These are phyloP conservation scores for Dillenia suffruticosa DNA, from an alignment of 164 flowering plant species.

Conservation along the genomic window DNA sequence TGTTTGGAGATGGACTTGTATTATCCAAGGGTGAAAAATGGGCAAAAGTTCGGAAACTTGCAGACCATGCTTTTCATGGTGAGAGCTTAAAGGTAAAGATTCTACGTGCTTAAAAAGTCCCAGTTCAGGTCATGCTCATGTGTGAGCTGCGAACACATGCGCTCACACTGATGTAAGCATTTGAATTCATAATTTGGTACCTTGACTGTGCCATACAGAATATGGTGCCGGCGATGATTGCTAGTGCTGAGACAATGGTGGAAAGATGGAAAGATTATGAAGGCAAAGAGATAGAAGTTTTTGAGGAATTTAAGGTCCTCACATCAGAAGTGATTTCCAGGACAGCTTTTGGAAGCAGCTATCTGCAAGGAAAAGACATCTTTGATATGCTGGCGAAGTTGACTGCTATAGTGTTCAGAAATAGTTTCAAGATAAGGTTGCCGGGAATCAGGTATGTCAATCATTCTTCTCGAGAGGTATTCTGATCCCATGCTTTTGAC, in stretches of 20 bases:
- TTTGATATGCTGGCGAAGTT: slow-evolving; percentile 7
- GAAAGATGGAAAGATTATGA: slow-evolving; percentile 7
- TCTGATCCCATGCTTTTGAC: too few relatives aligned
- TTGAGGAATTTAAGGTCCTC: slow-evolving; percentile 4
- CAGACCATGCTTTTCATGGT: too few relatives aligned
- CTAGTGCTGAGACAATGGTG: slow-evolving; percentile 1
- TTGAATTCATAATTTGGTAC: not conserved
- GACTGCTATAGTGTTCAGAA: not conserved
- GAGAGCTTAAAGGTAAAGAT: too few relatives aligned
- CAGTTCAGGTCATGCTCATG: too few relatives aligned
- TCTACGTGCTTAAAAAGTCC: too few relatives aligned
- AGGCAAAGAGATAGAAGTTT: slow-evolving; percentile 12
- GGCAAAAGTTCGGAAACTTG: too few relatives aligned
- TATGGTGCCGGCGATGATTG: slow-evolving; percentile 5
- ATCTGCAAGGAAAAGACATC: not conserved
- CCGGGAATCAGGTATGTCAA: slow-evolving; percentile 11
- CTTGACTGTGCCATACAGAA: slow-evolving; percentile 1
- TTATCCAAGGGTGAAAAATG: too few relatives aligned
- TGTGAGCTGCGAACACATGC: too few relatives aligned
- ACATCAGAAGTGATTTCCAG: slow-evolving; percentile 10
- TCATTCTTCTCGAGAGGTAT: not conserved
- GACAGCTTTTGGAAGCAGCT: slow-evolving; percentile 9
- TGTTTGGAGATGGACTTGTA: slow-evolving; percentile 22
- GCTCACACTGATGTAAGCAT: too few relatives aligned
- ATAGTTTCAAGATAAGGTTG: slow-evolving; percentile 1